phyloP scores from a whole-genome alignment of 139 green algal genomes.

The Parachlorella kessleri region DNA sequence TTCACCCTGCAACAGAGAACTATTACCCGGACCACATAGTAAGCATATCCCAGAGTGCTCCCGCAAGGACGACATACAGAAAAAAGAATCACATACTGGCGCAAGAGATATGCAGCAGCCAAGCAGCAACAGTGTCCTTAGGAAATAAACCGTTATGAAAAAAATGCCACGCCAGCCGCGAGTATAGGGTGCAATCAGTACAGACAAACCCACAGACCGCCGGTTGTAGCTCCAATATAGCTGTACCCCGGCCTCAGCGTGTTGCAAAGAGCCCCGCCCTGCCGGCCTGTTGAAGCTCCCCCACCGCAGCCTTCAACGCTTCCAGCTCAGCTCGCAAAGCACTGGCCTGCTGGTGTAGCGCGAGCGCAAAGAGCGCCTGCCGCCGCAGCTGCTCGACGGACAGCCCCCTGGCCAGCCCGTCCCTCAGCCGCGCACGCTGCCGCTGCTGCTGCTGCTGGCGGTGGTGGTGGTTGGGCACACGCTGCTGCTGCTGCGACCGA shows the following conservation, averaged over 20 bases:
- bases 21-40: too few relatives aligned
- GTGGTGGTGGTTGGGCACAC: too few relatives aligned
- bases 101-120: too few relatives aligned
- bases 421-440: neutral
- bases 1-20: too few relatives aligned
- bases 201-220: too few relatives aligned
- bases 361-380: constrained; percentile 24
- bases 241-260: neutral
- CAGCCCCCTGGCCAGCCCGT: neutral
- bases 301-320: constrained; percentile 4
- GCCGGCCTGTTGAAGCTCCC: neutral
- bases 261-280: neutral
- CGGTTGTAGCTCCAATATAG: neutral
- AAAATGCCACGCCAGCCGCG: neutral
- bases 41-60: too few relatives aligned
- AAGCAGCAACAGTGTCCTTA: too few relatives aligned
- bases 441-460: too few relatives aligned
- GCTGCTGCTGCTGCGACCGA: too few relatives aligned
- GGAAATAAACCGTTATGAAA: neutral
- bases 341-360: constrained; percentile 13
- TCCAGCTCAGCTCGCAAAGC: neutral
- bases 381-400: constrained; percentile 1
- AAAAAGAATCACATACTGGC: too few relatives aligned
- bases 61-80: too few relatives aligned
- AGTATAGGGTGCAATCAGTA: neutral